phyloP scores from a whole-genome alignment of 805 yeast genomes.

The Cyberlindnera sargentensis region DNA sequence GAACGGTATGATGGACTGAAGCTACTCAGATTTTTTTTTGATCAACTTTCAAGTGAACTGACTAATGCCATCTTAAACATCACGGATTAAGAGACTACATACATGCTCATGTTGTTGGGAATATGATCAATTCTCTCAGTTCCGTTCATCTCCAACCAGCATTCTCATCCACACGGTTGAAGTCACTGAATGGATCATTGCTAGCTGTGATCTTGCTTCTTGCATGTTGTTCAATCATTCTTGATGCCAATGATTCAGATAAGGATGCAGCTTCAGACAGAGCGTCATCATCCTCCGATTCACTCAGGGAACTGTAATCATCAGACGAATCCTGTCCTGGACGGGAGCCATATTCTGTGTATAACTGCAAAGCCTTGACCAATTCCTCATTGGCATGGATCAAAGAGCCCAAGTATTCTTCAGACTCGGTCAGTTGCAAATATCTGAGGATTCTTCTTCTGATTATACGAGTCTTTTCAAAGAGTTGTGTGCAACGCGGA shows the following conservation, averaged over 20 bases:
- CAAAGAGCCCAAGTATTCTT: slow-evolving; percentile 81
- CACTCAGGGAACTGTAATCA: slow-evolving; percentile 25
- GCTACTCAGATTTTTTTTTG: too few species aligned
- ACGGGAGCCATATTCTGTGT: slow-evolving; percentile 46
- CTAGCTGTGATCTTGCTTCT: slow-evolving; percentile 19
- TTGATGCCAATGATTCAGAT: slow-evolving; percentile 22
- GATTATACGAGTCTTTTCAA: slow-evolving; percentile 66
- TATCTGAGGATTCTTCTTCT: slow-evolving; percentile 77
- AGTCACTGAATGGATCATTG: slow-evolving; percentile 49
- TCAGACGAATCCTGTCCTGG: slow-evolving; percentile 30
- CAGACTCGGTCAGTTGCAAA: slow-evolving; percentile 76
- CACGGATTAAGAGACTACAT: too few species aligned
- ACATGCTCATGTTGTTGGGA: too few species aligned
- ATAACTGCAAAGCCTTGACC: slow-evolving; percentile 62
- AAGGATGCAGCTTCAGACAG: slow-evolving; percentile 25
- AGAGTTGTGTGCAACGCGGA: slow-evolving; percentile 50
- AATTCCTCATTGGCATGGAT: slow-evolving; percentile 88
- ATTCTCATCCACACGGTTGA: slow-evolving; percentile 27
- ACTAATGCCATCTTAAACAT: too few species aligned
- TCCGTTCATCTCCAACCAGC: slow-evolving; percentile 17
- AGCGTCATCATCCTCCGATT: slow-evolving; percentile 29
- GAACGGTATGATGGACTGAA: too few species aligned
- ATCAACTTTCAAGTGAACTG: too few species aligned
- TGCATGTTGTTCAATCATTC: slow-evolving; percentile 22
- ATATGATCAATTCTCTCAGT: too few species aligned